Evolutionary conservation across 352 stramenopile species (phyloP), one percentile per base, ranked within the genome.

Genomic region (Blastocystis sp.): DNA sequence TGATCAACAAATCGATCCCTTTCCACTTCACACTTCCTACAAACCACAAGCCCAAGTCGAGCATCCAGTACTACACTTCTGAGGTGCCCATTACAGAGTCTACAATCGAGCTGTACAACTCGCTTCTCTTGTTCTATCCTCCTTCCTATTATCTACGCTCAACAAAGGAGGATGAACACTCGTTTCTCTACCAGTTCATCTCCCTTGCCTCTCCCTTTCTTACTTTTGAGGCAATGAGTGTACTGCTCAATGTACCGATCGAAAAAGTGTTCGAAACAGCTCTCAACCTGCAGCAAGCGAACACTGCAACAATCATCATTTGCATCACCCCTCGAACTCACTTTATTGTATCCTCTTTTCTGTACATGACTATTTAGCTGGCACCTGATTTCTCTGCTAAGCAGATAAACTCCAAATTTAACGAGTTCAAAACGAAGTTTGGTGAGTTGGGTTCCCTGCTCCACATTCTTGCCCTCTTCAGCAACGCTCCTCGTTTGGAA

Each of bases 41-140:
- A 9, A 18, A 45, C 2, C 50, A 63, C 56, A 23, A 84, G 37
- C 73, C 47, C 29, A 26, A 39, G 26, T 84, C 73, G n/a, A 55
- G 18, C 50, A 64, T 84, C 20, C 73, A 84, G n/a, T 84, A 69
- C 73, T 84, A 66, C 73, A 84, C 73, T 26, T 84, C 73, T 18
- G 53, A 66, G 20, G 13, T 69, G 37, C 54, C 73, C 3, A 45
- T 84, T 29, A 54, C 29, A 13, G 20, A 66, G 29, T 15, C 47
- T 5, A 84, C 59, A 13, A 84, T 84, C 53, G 73, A 84, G 26
- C 47, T 43, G 47, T 66, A 68, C 56, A 66, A 84, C 53, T 29
- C 73, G 7, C 11, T 84, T 43, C 73, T 84, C 13, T 34, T 84
- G 13, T 69, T 84, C 50, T 43, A 84, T 23, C 47, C 50, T 20